phyloP scores from a whole-genome alignment of 768 basidiomycete species.

The Lactarius psammicola region DNA sequence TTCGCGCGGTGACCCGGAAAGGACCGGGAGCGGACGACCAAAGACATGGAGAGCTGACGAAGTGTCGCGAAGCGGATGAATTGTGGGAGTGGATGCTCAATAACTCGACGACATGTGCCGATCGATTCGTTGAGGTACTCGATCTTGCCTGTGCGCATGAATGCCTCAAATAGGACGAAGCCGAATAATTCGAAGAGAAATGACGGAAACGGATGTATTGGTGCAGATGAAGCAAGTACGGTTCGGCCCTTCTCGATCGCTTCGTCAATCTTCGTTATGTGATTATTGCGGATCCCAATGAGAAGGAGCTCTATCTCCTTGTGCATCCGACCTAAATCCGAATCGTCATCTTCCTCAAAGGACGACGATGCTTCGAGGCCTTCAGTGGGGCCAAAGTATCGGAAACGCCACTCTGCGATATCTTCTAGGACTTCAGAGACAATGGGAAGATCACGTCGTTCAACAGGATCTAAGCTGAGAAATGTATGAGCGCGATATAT shows the following conservation, averaged over 20 bases:
- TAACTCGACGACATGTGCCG: neutral
- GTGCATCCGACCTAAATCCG: neutral
- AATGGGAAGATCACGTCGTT: accelerated
- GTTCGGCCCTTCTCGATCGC: neutral
- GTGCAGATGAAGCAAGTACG: neutral
- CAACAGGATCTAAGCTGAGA: neutral
- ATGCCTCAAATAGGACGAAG: neutral
- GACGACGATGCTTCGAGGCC: neutral
- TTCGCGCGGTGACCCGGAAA: neutral
- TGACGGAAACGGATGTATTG: neutral
- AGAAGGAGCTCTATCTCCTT: neutral
- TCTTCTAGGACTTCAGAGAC: neutral
- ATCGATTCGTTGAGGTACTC: neutral
- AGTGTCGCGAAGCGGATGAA: neutral
- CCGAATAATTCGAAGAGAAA: neutral
- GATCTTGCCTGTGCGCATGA: neutral
- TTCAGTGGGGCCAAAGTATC: neutral
- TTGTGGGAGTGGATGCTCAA: neutral
- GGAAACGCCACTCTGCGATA: neutral
- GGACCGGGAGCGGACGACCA: neutral
- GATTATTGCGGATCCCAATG: neutral
- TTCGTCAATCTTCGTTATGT: neutral
- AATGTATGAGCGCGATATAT: neutral
- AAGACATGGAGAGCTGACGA: accelerated
- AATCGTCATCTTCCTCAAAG: neutral